A percentile compares a stretch with the other conserved stretches of the same genome.
phyloP scores from a whole-genome alignment of 1,284 basidiomycete species.

The Ceratobasidium sp. region DNA sequence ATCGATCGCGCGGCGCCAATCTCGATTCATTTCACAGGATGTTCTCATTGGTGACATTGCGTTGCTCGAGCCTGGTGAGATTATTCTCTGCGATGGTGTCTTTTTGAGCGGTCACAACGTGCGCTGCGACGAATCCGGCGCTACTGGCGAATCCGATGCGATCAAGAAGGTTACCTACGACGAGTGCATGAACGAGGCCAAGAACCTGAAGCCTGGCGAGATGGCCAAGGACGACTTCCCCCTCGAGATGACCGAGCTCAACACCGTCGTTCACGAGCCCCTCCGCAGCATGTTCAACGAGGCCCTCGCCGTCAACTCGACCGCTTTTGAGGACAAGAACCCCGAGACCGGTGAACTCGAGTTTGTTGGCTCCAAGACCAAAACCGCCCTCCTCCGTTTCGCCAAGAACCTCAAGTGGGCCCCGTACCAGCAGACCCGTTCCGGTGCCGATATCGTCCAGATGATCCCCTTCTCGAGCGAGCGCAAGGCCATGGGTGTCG shows the following conservation, averaged over 20 bases:
- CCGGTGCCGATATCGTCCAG: constrained; percentile 77
- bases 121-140: constrained; percentile 94
- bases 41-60: constrained; percentile 94
- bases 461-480: constrained; percentile 96
- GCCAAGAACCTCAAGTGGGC: constrained; percentile 83
- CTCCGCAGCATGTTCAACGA: constrained; percentile 80
- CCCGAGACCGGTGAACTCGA: constrained; percentile 64
- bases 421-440: too few relatives aligned
- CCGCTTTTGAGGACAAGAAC: constrained; percentile 89
- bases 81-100: constrained; percentile 93
- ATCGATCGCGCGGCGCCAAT: not conserved
- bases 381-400: constrained; percentile 89
- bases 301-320: constrained; percentile 91
- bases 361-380: constrained; percentile 96
- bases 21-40: constrained; percentile 59
- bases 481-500: constrained; percentile 95
- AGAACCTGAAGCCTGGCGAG: constrained; percentile 88
- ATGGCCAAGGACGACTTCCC: constrained; percentile 88
- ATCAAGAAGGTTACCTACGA: constrained; percentile 87
- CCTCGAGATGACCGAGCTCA: constrained; percentile 77
- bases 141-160: constrained; percentile 95
- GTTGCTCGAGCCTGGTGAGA: constrained; percentile 91
- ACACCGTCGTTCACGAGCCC: constrained; percentile 65
- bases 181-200: constrained; percentile 94
- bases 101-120: constrained; percentile 93